Evolutionary conservation across 495 filamentous ascomycete species (phyloP).

Genomic region (Delitschia confertaspora): DNA sequence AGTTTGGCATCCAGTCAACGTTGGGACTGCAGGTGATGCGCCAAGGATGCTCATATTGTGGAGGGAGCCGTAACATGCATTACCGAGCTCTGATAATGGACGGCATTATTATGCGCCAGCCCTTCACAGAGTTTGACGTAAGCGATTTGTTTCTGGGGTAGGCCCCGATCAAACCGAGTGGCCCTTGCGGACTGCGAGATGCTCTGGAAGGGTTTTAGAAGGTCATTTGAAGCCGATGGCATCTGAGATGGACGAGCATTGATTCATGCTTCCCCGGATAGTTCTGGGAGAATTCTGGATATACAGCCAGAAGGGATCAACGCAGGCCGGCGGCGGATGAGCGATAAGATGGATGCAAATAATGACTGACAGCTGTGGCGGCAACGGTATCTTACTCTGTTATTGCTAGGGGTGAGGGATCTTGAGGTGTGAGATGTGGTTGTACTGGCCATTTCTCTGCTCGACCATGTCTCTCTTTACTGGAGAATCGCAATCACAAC

Average conservation of each 20-base stretch:
- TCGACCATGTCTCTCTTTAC: too few relatives aligned
- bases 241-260: slow-evolving; percentile 20
- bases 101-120: slow-evolving; percentile 23
- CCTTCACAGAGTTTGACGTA: slow-evolving; percentile 17
- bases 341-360: slow-evolving; percentile 7
- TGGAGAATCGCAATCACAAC: too few relatives aligned
- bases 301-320: slow-evolving; percentile 19
- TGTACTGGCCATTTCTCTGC: too few relatives aligned
- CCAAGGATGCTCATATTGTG: slow-evolving; percentile 14
- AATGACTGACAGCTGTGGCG: slow-evolving; percentile 29
- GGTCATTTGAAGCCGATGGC: slow-evolving; percentile 14
- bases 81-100: slow-evolving; percentile 27
- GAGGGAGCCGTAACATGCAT: slow-evolving; percentile 27
- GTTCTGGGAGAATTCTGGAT: slow-evolving; percentile 27
- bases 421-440: slow-evolving; percentile 17
- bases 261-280: slow-evolving; percentile 22
- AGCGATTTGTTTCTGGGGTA: slow-evolving; percentile 28
- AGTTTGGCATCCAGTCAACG: slow-evolving; percentile 11
- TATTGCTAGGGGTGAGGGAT: slow-evolving; percentile 3
- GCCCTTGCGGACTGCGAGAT: slow-evolving; percentile 5
- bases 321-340: slow-evolving; percentile 18
- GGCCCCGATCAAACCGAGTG: slow-evolving; percentile 6
- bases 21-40: slow-evolving; percentile 19
- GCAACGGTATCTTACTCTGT: slow-evolving; percentile 9
- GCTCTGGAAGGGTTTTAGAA: slow-evolving; percentile 21